Evolutionary conservation across 345 rosid species (phyloP).

Genomic region (Salix brachista): DNA sequence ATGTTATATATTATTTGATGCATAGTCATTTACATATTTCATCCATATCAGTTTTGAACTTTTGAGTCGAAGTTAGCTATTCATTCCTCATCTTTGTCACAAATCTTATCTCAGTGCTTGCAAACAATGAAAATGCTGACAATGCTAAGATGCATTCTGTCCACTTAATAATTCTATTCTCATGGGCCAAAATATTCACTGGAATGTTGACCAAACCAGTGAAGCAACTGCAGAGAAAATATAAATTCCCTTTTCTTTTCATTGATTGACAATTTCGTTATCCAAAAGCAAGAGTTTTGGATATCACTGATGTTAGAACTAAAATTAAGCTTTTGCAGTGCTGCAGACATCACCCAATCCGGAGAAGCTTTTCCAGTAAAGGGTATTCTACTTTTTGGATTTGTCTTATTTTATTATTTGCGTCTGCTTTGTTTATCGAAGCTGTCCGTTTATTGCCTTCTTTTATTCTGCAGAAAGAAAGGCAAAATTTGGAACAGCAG

Average conservation of each 20-base stretch:
- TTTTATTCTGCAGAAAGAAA: conserved; percentile 12
- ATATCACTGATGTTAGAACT: neutral
- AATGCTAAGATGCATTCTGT: neutral
- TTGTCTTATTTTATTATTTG: neutral
- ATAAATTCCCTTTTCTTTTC: neutral
- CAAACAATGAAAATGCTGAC: neutral
- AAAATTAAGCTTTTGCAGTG: conserved; percentile 23
- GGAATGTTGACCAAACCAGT: too few species aligned
- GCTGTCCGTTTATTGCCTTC: neutral
- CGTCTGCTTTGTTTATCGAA: neutral
- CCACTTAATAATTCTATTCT: neutral
- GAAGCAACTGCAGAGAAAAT: too few species aligned
- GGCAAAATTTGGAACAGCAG: conserved; percentile 51
- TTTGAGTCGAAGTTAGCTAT: neutral
- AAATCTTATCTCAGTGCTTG: neutral
- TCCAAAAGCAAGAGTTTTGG: too few species aligned
- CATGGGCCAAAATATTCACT: neutral
- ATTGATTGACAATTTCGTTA: neutral
- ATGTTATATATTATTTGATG: neutral
- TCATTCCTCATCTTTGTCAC: too few species aligned
- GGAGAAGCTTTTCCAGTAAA: conserved; percentile 20
- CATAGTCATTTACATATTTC: neutral
- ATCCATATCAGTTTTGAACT: neutral
- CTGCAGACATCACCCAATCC: conserved; percentile 16
- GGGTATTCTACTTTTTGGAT: conserved; percentile 16